Evolutionary conservation across 192 early-diverging fungal genomes (phyloP).

Genomic region (Linnemannia elongata): DNA sequence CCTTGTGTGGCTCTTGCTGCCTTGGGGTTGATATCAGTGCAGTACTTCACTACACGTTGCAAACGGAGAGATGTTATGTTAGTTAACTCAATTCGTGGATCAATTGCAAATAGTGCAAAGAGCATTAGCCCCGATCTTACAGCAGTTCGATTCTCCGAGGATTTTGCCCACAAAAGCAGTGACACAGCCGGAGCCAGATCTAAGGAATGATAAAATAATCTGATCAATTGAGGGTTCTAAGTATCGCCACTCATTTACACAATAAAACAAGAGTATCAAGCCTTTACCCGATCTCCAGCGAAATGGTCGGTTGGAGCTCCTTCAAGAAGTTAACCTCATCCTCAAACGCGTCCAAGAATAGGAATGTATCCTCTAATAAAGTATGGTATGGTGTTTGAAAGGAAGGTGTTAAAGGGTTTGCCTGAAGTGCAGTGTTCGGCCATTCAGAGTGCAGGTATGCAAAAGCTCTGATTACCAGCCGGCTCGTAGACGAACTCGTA

Average conservation of each 20-base stretch:
- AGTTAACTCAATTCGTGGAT: background rate
- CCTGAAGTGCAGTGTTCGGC: background rate
- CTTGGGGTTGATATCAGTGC: slow-evolving; percentile 88
- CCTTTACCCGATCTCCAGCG: slow-evolving; percentile 87
- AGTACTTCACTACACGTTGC: slow-evolving; percentile 60
- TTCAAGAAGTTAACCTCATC: slow-evolving; percentile 72
- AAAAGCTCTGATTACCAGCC: slow-evolving; percentile 62
- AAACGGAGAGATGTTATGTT: slow-evolving; percentile 30
- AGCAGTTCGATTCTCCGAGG: slow-evolving; percentile 55
- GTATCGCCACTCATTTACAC: background rate
- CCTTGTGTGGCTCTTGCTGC: slow-evolving; percentile 76
- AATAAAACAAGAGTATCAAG: background rate
- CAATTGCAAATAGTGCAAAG: background rate
- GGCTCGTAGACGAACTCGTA: slow-evolving; percentile 89
- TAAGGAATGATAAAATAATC: slow-evolving; percentile 23
- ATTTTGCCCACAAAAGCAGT: slow-evolving; percentile 82
- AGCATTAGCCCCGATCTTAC: slow-evolving; percentile 45
- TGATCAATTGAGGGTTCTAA: background rate
- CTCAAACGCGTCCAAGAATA: slow-evolving; percentile 94
- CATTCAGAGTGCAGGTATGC: background rate
- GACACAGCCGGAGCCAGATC: slow-evolving; percentile 88
- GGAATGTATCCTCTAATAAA: slow-evolving; percentile 89
- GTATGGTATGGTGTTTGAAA: background rate
- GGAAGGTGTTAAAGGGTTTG: background rate
- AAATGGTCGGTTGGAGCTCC: slow-evolving; percentile 70